Base-by-base conservation (phyloP, 1,284 basidiomycete species). In the Cronartium quercuum region DNA sequence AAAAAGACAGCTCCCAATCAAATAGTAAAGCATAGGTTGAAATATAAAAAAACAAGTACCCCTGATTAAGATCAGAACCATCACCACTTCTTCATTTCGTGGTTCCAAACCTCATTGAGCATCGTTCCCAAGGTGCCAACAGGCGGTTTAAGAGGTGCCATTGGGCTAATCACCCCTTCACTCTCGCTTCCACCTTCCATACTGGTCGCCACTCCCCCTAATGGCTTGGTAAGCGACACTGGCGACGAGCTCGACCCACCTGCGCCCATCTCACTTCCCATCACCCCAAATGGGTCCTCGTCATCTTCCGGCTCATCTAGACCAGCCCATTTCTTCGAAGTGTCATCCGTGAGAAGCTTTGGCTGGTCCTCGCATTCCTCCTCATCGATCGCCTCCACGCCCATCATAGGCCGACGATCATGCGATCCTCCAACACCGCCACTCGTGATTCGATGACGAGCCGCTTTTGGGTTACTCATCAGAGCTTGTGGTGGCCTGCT, bases 371-470 rank as follows among this genome's bases (percentile, higher is more conserved):
- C 44, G n/a, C 4, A 18, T 34, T 75, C 66, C 42, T 75, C 73
- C 57, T 75, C 73, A 67, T 75, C 73, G 44, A 75, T 75, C 1
- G 73, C 73, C 57, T 75, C 73, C 6, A 75, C 73, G 42, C 73
- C 66, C 73, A 64, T 64, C 66, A 75, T 62, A 1, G 41, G 51
- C 29, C 51, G 51, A 55, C 51, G 51, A 55, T 55, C 51, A 55
- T 55, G 51, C n/a, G n/a, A n/a, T 21, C n/a, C 51, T n/a, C 51
- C 51, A 55, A 55, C 18, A 6, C 51, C 51, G 29, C n/a, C 51
- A 55, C 51, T 55, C 51, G n/a, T 55, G 9, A 55, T 24, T n/a
- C 29, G 51, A 55, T 24, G 51, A 55, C 51, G 51, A 3, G 51
- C 29, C 29, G 29, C 6, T 55, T 55, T 55, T 18, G 51, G 12